Evolutionary conservation across 352 stramenopile species (phyloP).

Genomic region (Globisporangium megalacanthum): DNA sequence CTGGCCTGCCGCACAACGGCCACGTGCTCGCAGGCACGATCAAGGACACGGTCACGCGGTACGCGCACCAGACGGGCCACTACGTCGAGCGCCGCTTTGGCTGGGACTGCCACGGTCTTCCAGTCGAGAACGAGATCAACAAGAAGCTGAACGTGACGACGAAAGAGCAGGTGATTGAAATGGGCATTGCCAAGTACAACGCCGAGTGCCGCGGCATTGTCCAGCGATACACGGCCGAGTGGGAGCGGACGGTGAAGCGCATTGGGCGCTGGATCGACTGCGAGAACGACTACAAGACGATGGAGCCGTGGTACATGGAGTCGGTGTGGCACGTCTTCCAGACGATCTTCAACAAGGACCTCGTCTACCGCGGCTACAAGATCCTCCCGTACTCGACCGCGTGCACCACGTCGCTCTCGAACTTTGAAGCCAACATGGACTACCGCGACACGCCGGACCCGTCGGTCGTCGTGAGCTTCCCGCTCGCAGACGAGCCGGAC

Average conservation of each 20-base stretch:
- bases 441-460: slow-evolving; percentile 99
- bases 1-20: slow-evolving; percentile 97
- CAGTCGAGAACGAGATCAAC: slow-evolving; percentile 99
- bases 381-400: slow-evolving; percentile 99
- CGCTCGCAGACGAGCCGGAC: slow-evolving; percentile 81
- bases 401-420: slow-evolving; percentile 97
- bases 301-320: slow-evolving; percentile 99
- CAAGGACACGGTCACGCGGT: slow-evolving; percentile 99
- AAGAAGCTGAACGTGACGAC: slow-evolving; percentile 98
- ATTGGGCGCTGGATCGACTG: slow-evolving; percentile 99
- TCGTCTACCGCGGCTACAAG: slow-evolving; percentile 99
- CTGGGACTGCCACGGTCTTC: slow-evolving; percentile 99
- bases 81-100: slow-evolving; percentile 96
- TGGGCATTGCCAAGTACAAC: slow-evolving; percentile 99
- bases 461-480: slow-evolving; percentile 97
- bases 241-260: slow-evolving; percentile 96
- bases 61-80: slow-evolving; percentile 97
- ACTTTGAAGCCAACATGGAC: slow-evolving; percentile 99
- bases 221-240: slow-evolving; percentile 98
- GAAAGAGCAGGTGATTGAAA: slow-evolving; percentile 96
- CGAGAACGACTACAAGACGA: slow-evolving; percentile 99
- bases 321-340: slow-evolving; percentile 99
- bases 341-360: slow-evolving; percentile 96
- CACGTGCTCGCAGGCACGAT: slow-evolving; percentile 99
- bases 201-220: slow-evolving; percentile 97